Evolutionary conservation across 2,329 filamentous ascomycete species (phyloP).

Genomic region (Ambrosiella xylebori): DNA sequence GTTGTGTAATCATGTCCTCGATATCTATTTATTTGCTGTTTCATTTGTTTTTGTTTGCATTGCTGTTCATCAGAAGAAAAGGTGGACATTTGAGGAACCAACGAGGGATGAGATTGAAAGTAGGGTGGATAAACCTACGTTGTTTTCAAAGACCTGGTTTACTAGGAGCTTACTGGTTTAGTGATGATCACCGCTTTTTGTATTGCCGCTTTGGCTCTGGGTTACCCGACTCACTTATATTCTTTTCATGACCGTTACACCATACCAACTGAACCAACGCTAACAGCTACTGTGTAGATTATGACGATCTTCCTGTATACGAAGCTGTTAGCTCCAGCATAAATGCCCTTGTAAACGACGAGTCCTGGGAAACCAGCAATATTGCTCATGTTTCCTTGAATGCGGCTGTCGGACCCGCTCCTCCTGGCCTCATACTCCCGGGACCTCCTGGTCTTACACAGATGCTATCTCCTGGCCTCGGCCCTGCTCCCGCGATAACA

Average conservation of each 20-base stretch:
- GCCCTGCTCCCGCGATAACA: not conserved
- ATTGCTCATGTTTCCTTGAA: no score
- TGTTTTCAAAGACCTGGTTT: not conserved
- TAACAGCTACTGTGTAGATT: constrained; percentile 23
- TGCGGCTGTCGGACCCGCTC: not conserved
- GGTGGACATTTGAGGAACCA: no score
- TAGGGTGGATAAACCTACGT: not conserved
- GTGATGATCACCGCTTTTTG: no score
- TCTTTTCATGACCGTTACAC: not conserved
- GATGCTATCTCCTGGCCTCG: not conserved
- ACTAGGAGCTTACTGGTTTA: no score
- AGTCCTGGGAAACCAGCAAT: constrained; percentile 17
- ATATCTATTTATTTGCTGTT: constrained; percentile 23
- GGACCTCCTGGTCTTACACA: not conserved
- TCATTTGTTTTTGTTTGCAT: constrained; percentile 14
- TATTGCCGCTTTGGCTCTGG: no score
- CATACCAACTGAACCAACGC: not conserved
- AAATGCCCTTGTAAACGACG: constrained; percentile 51
- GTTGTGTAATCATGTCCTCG: not conserved
- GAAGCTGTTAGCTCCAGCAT: constrained; percentile 47
- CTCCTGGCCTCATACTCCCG: not conserved
- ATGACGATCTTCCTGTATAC: constrained; percentile 43
- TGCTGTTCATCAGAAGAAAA: not conserved
- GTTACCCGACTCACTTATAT: not conserved
- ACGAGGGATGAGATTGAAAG: not conserved